Percentiles rank a stretch among this genome's conserved stretches.
Conservation (phyloP, 1,284 basidiomycete species). For the Phellinidium pouzarii region DNA sequence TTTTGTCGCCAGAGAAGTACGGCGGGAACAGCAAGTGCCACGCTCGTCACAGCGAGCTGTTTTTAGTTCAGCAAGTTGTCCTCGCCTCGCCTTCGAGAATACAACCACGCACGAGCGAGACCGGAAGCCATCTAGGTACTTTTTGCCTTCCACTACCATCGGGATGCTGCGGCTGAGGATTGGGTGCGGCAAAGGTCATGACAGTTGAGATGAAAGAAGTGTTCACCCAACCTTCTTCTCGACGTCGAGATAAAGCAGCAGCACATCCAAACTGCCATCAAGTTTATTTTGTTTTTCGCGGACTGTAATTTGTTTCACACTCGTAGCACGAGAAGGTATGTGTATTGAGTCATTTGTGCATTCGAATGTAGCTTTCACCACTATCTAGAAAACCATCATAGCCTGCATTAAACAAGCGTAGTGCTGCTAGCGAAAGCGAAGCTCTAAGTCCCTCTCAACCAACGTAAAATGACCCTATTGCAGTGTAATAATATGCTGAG, state of each 20-base stretch:
- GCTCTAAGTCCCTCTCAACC: constrained; percentile 28
- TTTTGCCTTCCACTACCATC: constrained; percentile 2
- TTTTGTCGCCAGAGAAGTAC: constrained; percentile 16
- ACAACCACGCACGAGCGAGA: constrained; percentile 12
- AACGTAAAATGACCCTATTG: constrained; percentile 27
- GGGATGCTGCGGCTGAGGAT: too few relatives aligned
- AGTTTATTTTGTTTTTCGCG: neutral
- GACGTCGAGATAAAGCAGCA: too few relatives aligned
- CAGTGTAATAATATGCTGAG: constrained; percentile 17
- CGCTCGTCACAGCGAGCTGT: constrained; percentile 14
- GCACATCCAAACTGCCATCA: too few relatives aligned
- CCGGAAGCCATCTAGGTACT: constrained; percentile 15
- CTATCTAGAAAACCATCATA: constrained; percentile 38
- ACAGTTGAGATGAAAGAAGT: neutral
- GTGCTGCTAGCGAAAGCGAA: constrained; percentile 39
- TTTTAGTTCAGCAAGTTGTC: neutral
- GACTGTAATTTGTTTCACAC: too few relatives aligned
- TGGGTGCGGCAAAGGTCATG: constrained; percentile 6
- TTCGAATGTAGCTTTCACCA: constrained; percentile 32
- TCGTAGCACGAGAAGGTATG: constrained; percentile 2
- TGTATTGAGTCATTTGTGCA: too few relatives aligned
- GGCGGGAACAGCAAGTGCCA: constrained; percentile 14
- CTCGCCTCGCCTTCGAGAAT: neutral
- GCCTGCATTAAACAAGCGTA: constrained; percentile 27
- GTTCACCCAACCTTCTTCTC: neutral